Evolutionary conservation across 495 filamentous ascomycete species (phyloP).

Genomic region (Penicillium chermesinum): DNA sequence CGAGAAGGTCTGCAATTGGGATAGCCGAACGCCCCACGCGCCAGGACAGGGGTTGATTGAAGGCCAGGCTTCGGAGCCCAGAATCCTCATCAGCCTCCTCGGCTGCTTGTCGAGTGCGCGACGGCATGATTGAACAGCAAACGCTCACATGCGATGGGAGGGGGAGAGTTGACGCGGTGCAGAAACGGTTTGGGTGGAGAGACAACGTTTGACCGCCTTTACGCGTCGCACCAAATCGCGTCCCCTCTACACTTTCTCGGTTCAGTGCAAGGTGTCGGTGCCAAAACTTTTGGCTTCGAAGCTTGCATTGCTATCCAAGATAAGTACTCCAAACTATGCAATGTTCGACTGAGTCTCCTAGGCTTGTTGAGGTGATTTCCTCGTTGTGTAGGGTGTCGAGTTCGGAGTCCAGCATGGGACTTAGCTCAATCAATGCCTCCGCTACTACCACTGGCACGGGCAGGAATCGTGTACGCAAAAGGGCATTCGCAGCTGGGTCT

Average conservation of each 20-base stretch:
- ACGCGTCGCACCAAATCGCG: conserved; percentile 28
- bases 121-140: conserved; percentile 38
- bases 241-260: conserved; percentile 11
- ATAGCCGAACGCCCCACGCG: conserved; percentile 82
- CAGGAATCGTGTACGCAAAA: no score
- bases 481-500: no score
- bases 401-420: no score
- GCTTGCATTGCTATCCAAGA: no score
- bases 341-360: no score
- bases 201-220: conserved; percentile 20
- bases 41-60: conserved; percentile 88
- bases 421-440: no score
- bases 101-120: conserved; percentile 44
- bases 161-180: conserved; percentile 17
- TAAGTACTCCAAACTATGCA: no score
- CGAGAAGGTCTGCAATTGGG: conserved; percentile 71
- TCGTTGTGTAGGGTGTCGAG: no score
- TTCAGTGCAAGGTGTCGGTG: no score
- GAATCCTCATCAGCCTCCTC: conserved; percentile 33
- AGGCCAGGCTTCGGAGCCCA: conserved; percentile 45
- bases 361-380: no score
- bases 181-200: conserved; percentile 14
- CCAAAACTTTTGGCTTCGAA: no score
- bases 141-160: conserved; percentile 22
- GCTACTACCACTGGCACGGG: no score